Base-by-base conservation (phyloP, 768 basidiomycete species). In the Candolleomyces eurysporus region DNA sequence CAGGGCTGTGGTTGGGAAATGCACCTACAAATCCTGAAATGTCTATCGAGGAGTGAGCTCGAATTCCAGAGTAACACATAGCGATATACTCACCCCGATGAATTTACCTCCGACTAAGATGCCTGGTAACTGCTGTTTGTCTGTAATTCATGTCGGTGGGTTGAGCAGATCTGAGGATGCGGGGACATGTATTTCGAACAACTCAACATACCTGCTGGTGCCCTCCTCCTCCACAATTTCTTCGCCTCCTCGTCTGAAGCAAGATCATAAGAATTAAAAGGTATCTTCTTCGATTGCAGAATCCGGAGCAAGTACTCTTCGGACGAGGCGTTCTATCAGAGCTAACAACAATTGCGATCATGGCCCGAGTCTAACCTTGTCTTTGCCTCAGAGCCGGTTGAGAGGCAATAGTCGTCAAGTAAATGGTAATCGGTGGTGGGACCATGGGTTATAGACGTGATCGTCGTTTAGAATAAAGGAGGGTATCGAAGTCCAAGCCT, bases 341-440 rank as follows among this genome's bases (percentile, higher is more conserved):
- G 22, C 19, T 26, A 19, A 46, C 13, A 11, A 46, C 16, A 46
- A 17, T 2, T 50, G 31, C 7, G 32, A 5, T 40, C 36, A 30
- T 45, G 14, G 48, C 42, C 30, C 36, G 8, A 48, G 10, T 64
- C 72, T 36, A 49, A 87, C 92, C 91, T 84, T 94, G 92, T 26
- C 90, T 86, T 66, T 89, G 85, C 65, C 92, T 79, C 62, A 94
- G 79, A 55, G 83, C 82, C 1, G 90, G 85, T 69, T 92, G 89
- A 52, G 90, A 91, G 2, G 88, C 89, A 64, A 94, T 94, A 16
- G 93, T 94, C n/a, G 93, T 94, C 58, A 94, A 81, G 72, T 92
- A 94, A 45, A 91, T 69, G 67, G 90, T 85, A 61, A 94, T 88
- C 8, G 92, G 92, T 6, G 92, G 92, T n/a, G 91, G 84, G 57